Conservation (phyloP, 495 filamentous ascomycete species). For the Podospora conica region DNA sequence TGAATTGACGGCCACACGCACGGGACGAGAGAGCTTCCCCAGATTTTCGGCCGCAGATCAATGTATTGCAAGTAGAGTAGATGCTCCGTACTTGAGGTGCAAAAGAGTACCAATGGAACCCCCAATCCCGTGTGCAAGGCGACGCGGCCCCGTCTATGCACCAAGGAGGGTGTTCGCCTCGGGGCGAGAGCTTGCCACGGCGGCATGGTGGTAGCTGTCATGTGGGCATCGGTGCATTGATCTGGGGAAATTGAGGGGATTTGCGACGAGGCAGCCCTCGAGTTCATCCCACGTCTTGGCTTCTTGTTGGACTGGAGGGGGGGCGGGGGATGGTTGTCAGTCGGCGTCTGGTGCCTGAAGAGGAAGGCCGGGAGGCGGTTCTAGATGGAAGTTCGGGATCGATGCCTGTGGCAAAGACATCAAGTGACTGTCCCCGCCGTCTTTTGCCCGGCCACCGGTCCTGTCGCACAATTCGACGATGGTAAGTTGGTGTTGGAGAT, state of each 20-base stretch:
- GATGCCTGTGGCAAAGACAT: not conserved
- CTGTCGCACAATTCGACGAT: not conserved
- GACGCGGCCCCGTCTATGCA: not conserved
- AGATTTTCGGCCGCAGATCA: constrained; percentile 3
- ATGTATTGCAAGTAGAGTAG: not conserved
- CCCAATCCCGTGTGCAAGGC: not conserved
- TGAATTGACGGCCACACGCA: not conserved
- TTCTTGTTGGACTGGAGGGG: not conserved
- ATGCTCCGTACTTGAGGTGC: not conserved
- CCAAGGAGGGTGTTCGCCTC: not conserved
- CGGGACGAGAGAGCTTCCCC: not conserved
- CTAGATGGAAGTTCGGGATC: not conserved
- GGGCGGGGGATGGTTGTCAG: not conserved
- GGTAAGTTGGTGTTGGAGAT: not conserved
- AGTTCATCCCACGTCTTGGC: not conserved
- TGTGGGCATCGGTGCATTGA: not conserved
- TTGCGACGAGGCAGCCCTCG: not conserved
- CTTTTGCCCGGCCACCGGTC: not conserved
- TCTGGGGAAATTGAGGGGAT: not conserved
- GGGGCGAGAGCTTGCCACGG: not conserved
- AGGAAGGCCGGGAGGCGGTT: not conserved
- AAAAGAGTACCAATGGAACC: not conserved
- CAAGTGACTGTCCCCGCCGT: not conserved
- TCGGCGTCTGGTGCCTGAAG: not conserved
- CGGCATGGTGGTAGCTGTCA: not conserved